A percentile compares a stretch with the other conserved stretches of the same genome.
Conservation (phyloP, 805 yeast genomes). For the Suhomyces faveliae region DNA sequence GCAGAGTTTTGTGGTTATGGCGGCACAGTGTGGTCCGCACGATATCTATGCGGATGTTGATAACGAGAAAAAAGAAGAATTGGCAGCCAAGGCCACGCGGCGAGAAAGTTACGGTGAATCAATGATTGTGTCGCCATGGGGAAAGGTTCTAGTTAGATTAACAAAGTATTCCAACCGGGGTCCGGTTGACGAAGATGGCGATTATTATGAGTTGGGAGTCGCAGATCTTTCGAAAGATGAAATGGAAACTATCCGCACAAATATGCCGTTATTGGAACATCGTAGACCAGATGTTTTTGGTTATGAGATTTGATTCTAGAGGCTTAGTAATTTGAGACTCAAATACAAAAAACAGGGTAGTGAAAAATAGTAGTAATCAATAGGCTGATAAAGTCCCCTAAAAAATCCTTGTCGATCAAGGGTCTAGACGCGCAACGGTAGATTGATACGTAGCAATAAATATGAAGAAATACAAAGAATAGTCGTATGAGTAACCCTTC, state of each 20-base stretch:
- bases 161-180: conserved; percentile 28
- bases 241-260: conserved; percentile 51
- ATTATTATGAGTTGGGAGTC: conserved; percentile 42
- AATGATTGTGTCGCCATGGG: conserved; percentile 90
- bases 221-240: conserved; percentile 65
- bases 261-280: conserved; percentile 79
- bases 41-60: conserved; percentile 44
- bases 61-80: conserved; percentile 16
- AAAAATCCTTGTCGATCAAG: no score
- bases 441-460: no score
- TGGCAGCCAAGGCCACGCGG: conserved; percentile 2
- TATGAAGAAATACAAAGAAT: no score
- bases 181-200: conserved; percentile 26
- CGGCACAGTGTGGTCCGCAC: conserved; percentile 84
- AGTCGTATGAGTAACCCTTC: no score
- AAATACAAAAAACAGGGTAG: no score
- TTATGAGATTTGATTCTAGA: conserved; percentile 21
- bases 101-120: conserved; percentile 87
- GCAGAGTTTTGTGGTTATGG: conserved; percentile 83
- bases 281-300: conserved; percentile 63
- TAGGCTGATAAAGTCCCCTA: background rate
- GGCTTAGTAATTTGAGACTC: background rate
- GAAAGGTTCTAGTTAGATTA: conserved; percentile 61
- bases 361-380: no score
- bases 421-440: no score